A percentile compares a stretch with the other conserved stretches of the same genome.
Evolutionary conservation across 192 early-diverging fungal genomes (phyloP).

Genomic region (Backusella tarrabulga): DNA sequence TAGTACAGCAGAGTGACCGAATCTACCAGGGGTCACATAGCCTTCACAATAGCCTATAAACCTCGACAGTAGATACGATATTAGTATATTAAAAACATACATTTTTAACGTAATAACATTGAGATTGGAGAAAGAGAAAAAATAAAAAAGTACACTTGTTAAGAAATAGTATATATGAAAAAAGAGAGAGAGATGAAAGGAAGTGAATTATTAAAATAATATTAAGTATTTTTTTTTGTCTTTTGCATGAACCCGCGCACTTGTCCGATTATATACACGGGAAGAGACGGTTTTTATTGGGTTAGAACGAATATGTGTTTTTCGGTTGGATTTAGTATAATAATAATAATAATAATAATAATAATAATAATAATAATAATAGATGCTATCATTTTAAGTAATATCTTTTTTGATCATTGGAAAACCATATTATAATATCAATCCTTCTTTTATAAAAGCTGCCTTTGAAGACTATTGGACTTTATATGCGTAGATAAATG

Average conservation of each 20-base stretch:
- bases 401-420: no score
- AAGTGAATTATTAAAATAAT: not conserved
- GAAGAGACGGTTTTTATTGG: not conserved
- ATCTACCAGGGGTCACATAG: slow-evolving; percentile 21
- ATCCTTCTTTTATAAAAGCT: no score
- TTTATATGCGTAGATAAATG: no score
- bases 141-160: not conserved
- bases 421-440: no score
- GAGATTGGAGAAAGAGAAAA: not conserved
- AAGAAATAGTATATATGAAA: not conserved
- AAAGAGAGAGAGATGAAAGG: not conserved
- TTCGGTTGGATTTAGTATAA: not conserved
- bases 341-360: no score
- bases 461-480: no score
- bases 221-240: not conserved
- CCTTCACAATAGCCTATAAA: not conserved
- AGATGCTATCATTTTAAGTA: no score
- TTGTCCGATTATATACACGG: not conserved
- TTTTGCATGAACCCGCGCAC: slow-evolving; percentile 1
- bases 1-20: slow-evolving; percentile 24
- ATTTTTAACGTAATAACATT: slow-evolving; percentile 3
- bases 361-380: not conserved
- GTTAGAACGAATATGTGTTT: not conserved
- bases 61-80: not conserved
- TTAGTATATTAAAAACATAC: slow-evolving; percentile 2